phyloP scores from a whole-genome alignment of 768 basidiomycete genomes.

The Mycena sanguinolenta region DNA sequence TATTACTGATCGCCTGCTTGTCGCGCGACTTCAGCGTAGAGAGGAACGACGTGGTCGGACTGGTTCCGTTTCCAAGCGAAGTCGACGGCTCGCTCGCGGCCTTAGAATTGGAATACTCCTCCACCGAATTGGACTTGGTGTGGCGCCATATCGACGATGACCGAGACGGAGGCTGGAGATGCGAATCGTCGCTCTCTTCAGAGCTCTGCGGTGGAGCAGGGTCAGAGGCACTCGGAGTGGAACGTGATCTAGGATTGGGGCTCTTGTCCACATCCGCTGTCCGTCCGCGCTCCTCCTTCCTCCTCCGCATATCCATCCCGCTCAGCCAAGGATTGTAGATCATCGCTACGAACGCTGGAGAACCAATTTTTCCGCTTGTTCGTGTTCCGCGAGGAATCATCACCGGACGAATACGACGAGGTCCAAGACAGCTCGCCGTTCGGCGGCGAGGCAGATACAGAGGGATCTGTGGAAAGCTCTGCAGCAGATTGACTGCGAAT shows the following conservation, averaged over 20 bases:
- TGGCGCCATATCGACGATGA: constrained; percentile 31
- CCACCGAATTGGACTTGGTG: constrained; percentile 40
- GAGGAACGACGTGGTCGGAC: constrained; percentile 68
- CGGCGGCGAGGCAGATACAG: constrained; percentile 39
- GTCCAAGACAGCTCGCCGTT: constrained; percentile 41
- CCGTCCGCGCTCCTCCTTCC: constrained; percentile 54
- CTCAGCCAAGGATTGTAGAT: constrained; percentile 42
- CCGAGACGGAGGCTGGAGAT: constrained; percentile 29
- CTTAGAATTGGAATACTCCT: constrained; percentile 33
- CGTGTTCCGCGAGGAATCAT: constrained; percentile 42
- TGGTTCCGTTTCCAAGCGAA: constrained; percentile 39
- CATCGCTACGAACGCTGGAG: constrained; percentile 56
- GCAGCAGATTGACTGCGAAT: constrained; percentile 47
- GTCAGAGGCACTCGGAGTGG: constrained; percentile 47
- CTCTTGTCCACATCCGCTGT: constrained; percentile 47
- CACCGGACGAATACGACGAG: constrained; percentile 31
- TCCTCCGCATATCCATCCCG: constrained; percentile 39
- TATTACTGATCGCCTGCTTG: constrained; percentile 87
- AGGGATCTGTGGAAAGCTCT: constrained; percentile 35
- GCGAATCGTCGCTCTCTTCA: constrained; percentile 40
- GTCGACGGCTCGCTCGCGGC: constrained; percentile 49
- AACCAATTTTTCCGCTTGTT: constrained; percentile 72
- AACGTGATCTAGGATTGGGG: constrained; percentile 47
- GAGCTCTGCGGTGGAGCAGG: constrained; percentile 53
- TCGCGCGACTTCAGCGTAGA: constrained; percentile 87